Evolutionary conservation across 495 filamentous ascomycete genomes (phyloP).

Genomic region (Penicillium flavigenum): DNA sequence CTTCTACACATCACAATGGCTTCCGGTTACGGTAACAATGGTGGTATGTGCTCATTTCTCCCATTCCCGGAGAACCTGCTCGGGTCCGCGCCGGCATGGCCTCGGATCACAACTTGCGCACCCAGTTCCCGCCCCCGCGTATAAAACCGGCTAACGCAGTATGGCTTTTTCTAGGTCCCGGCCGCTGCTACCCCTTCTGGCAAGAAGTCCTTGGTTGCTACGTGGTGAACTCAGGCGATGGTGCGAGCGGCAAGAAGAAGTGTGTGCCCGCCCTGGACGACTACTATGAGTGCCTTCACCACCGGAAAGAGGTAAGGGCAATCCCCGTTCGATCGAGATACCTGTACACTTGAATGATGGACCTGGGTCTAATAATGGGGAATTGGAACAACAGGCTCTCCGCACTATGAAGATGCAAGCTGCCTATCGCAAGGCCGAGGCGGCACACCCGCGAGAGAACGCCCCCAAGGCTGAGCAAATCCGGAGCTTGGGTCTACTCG

Average conservation of each 20-base stretch:
- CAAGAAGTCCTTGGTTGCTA: slow-evolving; percentile 90
- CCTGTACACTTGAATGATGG: neutral
- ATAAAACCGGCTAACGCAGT: slow-evolving; percentile 27
- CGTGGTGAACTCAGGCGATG: slow-evolving; percentile 72
- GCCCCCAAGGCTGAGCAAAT: slow-evolving; percentile 73
- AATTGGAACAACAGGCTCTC: slow-evolving; percentile 56
- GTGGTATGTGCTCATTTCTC: slow-evolving; percentile 57
- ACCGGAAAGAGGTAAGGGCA: slow-evolving; percentile 85
- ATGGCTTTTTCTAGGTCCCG: slow-evolving; percentile 59
- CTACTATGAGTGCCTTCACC: slow-evolving; percentile 98
- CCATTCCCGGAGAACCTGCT: slow-evolving; percentile 3
- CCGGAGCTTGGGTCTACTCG: slow-evolving; percentile 77
- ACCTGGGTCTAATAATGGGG: slow-evolving; percentile 4
- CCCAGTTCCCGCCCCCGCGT: slow-evolving; percentile 23
- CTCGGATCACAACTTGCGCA: slow-evolving; percentile 22
- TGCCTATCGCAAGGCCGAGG: slow-evolving; percentile 82
- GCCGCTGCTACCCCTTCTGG: slow-evolving; percentile 98
- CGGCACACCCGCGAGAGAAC: slow-evolving; percentile 72
- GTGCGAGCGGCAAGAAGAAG: slow-evolving; percentile 83
- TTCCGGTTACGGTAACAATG: slow-evolving; percentile 77
- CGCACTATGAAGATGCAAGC: slow-evolving; percentile 76
- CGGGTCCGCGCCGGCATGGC: slow-evolving; percentile 16
- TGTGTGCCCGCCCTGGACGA: slow-evolving; percentile 88
- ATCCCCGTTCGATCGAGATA: slow-evolving; percentile 12
- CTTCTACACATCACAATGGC: slow-evolving; percentile 56